A percentile compares a stretch with the other conserved stretches of the same genome.
Evolutionary conservation across 371 early-diverging fungal species (phyloP).

Genomic region (Thermomucor indicae-seudaticae): DNA sequence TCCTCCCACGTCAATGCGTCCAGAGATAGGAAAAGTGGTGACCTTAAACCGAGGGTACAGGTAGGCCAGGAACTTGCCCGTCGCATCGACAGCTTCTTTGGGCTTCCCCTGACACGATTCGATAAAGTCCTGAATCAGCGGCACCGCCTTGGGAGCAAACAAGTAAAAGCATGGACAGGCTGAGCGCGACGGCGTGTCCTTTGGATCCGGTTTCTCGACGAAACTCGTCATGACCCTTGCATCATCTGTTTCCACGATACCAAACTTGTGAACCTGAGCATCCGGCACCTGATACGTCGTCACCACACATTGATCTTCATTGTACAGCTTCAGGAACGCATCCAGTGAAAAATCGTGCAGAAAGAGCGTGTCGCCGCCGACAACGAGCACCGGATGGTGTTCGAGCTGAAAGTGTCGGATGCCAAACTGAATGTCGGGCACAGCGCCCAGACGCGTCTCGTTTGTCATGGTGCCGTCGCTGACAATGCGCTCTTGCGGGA

Average conservation of each 20-base stretch:
- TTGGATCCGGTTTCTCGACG: slow-evolving; percentile 54
- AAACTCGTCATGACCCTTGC: slow-evolving; percentile 39
- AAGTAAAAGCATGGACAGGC: slow-evolving; percentile 66
- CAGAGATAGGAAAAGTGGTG: slow-evolving; percentile 41
- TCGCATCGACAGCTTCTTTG: slow-evolving; percentile 54
- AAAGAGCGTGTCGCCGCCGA: slow-evolving; percentile 60
- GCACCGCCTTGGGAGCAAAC: slow-evolving; percentile 26
- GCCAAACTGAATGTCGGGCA: slow-evolving; percentile 51
- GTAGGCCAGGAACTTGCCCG: slow-evolving; percentile 55
- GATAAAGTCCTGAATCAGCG: slow-evolving; percentile 40
- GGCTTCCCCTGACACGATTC: slow-evolving; percentile 23
- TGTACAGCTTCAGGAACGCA: slow-evolving; percentile 7
- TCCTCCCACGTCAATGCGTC: slow-evolving; percentile 64
- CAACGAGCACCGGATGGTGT: slow-evolving; percentile 39
- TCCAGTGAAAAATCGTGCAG: slow-evolving; percentile 47
- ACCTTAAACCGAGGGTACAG: slow-evolving; percentile 40
- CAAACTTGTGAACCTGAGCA: slow-evolving; percentile 44
- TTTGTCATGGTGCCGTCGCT: slow-evolving; percentile 52
- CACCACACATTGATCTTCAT: slow-evolving; percentile 31
- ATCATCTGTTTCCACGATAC: slow-evolving; percentile 45
- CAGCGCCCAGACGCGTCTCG: slow-evolving; percentile 56
- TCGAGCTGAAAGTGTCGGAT: slow-evolving; percentile 30
- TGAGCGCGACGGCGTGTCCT: slow-evolving; percentile 36
- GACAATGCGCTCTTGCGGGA: slow-evolving; percentile 40
- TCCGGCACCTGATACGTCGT: slow-evolving; percentile 44